Conservation (phyloP, 176 grass and related monocot genomes). For the Lolium multiflorum region DNA sequence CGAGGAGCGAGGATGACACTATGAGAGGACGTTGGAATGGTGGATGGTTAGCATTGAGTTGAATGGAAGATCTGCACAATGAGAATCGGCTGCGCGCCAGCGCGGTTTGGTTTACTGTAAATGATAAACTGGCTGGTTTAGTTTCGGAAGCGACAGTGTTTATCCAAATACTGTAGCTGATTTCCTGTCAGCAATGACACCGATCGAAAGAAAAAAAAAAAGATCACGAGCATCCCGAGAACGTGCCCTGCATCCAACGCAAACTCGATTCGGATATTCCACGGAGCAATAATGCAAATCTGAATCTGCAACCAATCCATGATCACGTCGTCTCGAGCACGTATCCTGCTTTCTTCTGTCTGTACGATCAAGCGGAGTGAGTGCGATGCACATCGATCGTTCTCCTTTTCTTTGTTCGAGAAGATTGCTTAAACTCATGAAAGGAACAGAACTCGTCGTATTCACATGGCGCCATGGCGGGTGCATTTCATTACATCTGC, state of each 20-base stretch:
- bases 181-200: neutral
- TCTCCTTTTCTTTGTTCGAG: neutral
- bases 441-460: neutral
- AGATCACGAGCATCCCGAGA: neutral
- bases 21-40: no score
- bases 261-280: slow-evolving; percentile 34
- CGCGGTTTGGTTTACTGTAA: neutral
- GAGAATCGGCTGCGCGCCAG: no score
- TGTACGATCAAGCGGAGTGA: neutral
- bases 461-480: neutral
- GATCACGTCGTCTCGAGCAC: neutral
- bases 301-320: slow-evolving; percentile 28
- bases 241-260: slow-evolving; percentile 29
- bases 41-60: neutral
- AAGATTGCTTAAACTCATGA: neutral
- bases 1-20: no score
- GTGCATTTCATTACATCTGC: neutral
- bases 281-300: slow-evolving; percentile 28
- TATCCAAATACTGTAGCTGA: neutral
- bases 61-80: neutral
- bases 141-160: neutral
- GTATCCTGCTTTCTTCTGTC: neutral
- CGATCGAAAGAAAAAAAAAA: neutral
- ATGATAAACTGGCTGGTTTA: neutral
- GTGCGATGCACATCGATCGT: slow-evolving; percentile 8